These are phyloP conservation scores for Penicillium egyptiacum DNA, from an alignment of 495 filamentous ascomycete genomes.

Conservation along the genomic window DNA sequence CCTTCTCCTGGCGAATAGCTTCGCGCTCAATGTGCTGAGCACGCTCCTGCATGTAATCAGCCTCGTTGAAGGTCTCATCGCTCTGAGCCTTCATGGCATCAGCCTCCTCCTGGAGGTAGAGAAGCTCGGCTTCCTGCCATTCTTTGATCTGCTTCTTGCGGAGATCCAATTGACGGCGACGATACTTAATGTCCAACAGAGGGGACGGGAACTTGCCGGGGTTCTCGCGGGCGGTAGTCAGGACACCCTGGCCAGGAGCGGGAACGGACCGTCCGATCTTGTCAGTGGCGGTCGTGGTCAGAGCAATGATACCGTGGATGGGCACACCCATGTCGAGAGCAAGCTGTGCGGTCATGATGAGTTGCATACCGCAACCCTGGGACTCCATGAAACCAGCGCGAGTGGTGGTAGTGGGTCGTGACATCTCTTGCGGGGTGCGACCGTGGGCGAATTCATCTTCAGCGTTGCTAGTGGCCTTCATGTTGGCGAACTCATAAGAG, in stretches of 20 bases:
- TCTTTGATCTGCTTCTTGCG: slow-evolving; percentile 88
- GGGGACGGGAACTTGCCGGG: slow-evolving; percentile 90
- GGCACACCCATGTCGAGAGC: slow-evolving; percentile 98
- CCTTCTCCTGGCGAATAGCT: slow-evolving; percentile 84
- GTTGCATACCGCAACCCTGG: slow-evolving; percentile 95
- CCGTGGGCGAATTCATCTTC: slow-evolving; percentile 95
- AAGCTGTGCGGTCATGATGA: slow-evolving; percentile 96
- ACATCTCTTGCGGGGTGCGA: slow-evolving; percentile 96
- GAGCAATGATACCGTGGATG: slow-evolving; percentile 90
- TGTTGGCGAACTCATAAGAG: slow-evolving; percentile 99
- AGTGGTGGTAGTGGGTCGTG: slow-evolving; percentile 92
- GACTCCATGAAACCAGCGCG: slow-evolving; percentile 99
- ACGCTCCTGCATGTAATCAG: slow-evolving; percentile 83
- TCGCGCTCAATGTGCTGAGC: slow-evolving; percentile 86
- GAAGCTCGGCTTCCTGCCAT: slow-evolving; percentile 92
- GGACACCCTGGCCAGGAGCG: slow-evolving; percentile 92
- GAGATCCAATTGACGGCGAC: slow-evolving; percentile 88
- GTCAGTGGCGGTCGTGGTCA: slow-evolving; percentile 97
- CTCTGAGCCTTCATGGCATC: slow-evolving; percentile 85
- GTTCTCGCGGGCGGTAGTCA: slow-evolving; percentile 94
- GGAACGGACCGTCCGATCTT: slow-evolving; percentile 98
- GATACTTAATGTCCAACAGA: slow-evolving; percentile 93
- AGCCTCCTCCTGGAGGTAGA: slow-evolving; percentile 89
- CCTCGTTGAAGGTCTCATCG: slow-evolving; percentile 64
- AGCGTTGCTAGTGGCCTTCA: slow-evolving; percentile 98